phyloP scores from a whole-genome alignment of 164 flowering plant species.

The Kingdonia uniflora region DNA sequence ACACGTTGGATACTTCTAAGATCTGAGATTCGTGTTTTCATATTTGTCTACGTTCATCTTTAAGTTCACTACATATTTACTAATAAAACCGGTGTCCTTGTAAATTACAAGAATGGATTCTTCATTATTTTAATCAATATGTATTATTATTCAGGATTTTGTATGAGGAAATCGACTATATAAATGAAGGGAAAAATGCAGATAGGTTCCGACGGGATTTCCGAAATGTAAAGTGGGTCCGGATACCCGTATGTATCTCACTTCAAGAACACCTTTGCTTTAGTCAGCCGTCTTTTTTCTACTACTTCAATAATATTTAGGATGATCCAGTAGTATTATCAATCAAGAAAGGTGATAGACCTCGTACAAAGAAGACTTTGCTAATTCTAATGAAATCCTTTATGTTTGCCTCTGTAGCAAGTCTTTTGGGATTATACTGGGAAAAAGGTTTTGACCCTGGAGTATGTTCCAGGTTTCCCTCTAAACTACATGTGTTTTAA shows the following conservation, averaged over 20 bases:
- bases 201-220: conserved; percentile 92
- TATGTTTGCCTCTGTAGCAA: conserved; percentile 25
- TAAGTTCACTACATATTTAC: too few relatives aligned
- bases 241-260: conserved; percentile 86
- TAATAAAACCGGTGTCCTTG: too few relatives aligned
- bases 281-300: neutral
- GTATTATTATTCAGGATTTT: conserved; percentile 57
- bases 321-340: too few relatives aligned
- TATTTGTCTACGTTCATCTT: too few relatives aligned
- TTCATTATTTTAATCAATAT: neutral
- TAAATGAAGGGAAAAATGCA: conserved; percentile 96
- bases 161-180: conserved; percentile 95
- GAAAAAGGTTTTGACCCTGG: conserved; percentile 77
- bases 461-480: conserved; percentile 83
- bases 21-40: too few relatives aligned
- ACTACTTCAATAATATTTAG: conserved; percentile 2
- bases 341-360: too few relatives aligned
- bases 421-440: conserved; percentile 93
- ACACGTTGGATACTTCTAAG: too few relatives aligned
- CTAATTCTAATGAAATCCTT: conserved; percentile 3
- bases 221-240: conserved; percentile 93
- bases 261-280: conserved; percentile 11
- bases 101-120: neutral
- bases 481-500: conserved; percentile 7
- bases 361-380: neutral